Base-by-base conservation (phyloP, 768 basidiomycete genomes). In the Nidula microcarpa region DNA sequence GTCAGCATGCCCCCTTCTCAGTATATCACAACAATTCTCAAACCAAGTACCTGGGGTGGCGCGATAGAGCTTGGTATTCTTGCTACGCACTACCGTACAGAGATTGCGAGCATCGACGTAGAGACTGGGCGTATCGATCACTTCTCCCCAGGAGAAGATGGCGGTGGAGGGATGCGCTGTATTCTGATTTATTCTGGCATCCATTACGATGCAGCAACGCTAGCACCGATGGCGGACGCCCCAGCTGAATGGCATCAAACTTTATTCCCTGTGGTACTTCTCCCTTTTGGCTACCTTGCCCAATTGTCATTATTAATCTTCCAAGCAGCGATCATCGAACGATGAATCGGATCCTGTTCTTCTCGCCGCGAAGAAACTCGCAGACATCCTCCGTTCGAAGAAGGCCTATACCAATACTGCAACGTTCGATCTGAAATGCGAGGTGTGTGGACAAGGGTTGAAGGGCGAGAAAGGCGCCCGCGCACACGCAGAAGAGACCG, bases 391-490 rank as follows among this genome's bases (percentile, higher is more conserved):
- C 61, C 79, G 92, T 33, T 75, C 77, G 33, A 87, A 86, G 72
- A 89, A 82, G 60, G 92, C 91, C 23, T 98, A 80, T 62, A 97
- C 95, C 9, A 97, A 98, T 67, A 95, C 91, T 4, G 68, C 89
- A 43, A 96, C 90, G 4, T 98, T 98, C 65, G 91, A 94, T 68
- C 68, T 98, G 44, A 88, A 86, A 62, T 96, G 93, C 66, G 84
- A 94, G 74, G 89, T 87, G 49, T 98, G 95, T 62, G 83, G 87
- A 14, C 76, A 84, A 60, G 94, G 91, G 0, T 71, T 98, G 58
- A 95, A 88, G 60, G 96, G 96, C 34, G 95, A 98, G 74, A 98
- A 94, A 62, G 94, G 86, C 55, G 96, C 96, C 1, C 82, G 91
- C 35, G 80, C 81, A 46, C 96, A 98, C 65, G 96, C 96, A 4